Percentiles rank a stretch among this genome's conserved stretches.
phyloP scores from a whole-genome alignment of 805 yeast species.

The Ogataea chonburiensis region DNA sequence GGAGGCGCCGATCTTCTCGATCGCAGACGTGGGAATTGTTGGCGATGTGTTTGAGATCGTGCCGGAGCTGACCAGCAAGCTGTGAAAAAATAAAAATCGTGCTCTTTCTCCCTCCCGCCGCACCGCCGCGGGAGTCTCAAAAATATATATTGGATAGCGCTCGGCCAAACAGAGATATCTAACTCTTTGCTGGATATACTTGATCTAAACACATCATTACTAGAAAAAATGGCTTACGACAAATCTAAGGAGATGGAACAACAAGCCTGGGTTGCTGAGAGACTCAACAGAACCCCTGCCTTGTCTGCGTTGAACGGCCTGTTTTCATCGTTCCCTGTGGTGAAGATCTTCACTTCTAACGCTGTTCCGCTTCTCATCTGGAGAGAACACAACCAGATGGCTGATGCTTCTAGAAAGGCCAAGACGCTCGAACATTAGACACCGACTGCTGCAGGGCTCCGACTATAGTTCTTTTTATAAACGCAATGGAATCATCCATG shows the following conservation, averaged over 20 bases:
- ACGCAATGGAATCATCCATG: constrained; percentile 5
- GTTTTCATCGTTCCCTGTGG: constrained; percentile 56
- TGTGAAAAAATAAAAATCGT: constrained; percentile 37
- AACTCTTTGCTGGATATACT: constrained; percentile 10
- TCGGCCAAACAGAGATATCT: constrained; percentile 3
- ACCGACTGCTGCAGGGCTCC: constrained; percentile 3
- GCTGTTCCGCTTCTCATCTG: constrained; percentile 57
- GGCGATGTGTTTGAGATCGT: constrained; percentile 84
- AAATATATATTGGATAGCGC: constrained; percentile 9
- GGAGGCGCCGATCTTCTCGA: constrained; percentile 89
- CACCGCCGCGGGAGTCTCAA: constrained; percentile 1
- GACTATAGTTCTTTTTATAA: constrained; percentile 9
- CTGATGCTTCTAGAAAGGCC: constrained; percentile 17
- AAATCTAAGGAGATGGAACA: constrained; percentile 38
- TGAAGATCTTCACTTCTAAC: constrained; percentile 57
- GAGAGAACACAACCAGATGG: constrained; percentile 38
- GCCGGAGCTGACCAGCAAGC: constrained; percentile 85
- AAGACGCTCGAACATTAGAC: constrained; percentile 16
- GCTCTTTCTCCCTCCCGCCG: constrained; percentile 4
- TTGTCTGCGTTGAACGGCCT: constrained; percentile 58
- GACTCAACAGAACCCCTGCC: constrained; percentile 51
- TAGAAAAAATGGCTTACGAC: constrained; percentile 26
- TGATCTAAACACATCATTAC: constrained; percentile 2
- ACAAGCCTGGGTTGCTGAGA: constrained; percentile 50
- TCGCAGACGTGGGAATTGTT: constrained; percentile 85